Evolutionary conservation across 2,329 filamentous ascomycete genomes (phyloP), one percentile per base, ranked within the genome.

Genomic region (Pseudogymnoascus sp.): DNA sequence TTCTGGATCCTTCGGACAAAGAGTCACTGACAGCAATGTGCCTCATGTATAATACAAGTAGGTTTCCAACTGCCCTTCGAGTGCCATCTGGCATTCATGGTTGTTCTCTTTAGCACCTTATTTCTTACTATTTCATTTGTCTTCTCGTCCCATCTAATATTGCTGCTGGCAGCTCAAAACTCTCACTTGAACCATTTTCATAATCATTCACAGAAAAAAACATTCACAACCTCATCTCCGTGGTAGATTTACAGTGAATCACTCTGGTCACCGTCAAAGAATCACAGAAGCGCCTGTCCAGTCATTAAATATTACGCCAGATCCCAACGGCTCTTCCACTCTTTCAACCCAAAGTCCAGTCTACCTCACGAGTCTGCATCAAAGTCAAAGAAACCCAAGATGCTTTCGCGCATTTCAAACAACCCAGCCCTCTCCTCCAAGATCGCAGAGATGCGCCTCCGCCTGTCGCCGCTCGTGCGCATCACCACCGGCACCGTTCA

Each of bases 381-480:
- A 33, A 33, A 33, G 4, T 5, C 31, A 25, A 55, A 55, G 28
- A 55, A 14, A 33, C 9, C 11, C 49, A 55, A 33, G 12, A 55
- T 55, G 49, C 49, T 55, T 35, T 12, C 49, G 2, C 49, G 58
- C 3, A 60, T 38, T 11, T 41, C 75, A 63, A 74, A 71, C 64
- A 80, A 81, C 74, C 81, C 81, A 0, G 79, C 74, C 5, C 81
- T 91, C 65, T 76, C 78, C 7, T 73, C 78, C 65, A 90, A 91
- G 71, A 80, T 92, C 63, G 70, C 76, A 23, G 82, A 88, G 67
- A 87, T 92, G 81, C 80, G 82, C 18, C 81, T 89, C 9, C 80
- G 79, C 21, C 83, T 92, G 23, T 81, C 83, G 0, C 88, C 88
- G 0, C 83, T 92, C 5, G 84, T 89, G 6, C 83, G 86, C 74